Conservation (phyloP, 1,284 basidiomycete genomes). For the Trichosporon faecale region DNA sequence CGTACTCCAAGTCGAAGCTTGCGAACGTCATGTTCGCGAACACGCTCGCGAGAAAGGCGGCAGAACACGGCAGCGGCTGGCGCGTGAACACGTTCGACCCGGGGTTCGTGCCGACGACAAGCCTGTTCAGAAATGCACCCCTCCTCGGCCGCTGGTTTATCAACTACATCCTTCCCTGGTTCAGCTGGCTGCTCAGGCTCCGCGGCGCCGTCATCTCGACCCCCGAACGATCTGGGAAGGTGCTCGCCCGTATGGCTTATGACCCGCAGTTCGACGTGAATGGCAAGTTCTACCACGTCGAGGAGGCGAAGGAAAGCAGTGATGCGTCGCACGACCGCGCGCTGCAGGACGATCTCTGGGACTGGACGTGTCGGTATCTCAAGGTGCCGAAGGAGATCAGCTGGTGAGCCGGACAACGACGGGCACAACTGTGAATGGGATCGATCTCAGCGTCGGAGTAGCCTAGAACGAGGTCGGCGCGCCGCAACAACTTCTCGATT, state of each 20-base stretch:
- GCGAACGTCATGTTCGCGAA: conserved; percentile 27
- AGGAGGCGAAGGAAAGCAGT: conserved; percentile 18
- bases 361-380: conserved; percentile 22
- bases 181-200: neutral
- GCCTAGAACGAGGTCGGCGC: too few relatives aligned
- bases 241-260: conserved; percentile 18
- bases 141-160: neutral
- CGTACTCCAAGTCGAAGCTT: conserved; percentile 19
- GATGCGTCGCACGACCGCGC: conserved; percentile 17
- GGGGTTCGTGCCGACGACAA: conserved; percentile 25
- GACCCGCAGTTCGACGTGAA: conserved; percentile 13
- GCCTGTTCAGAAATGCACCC: neutral
- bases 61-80: conserved; percentile 19
- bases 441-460: too few relatives aligned
- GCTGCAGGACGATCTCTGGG: conserved; percentile 30
- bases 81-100: conserved; percentile 25
- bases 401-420: neutral
- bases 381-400: conserved; percentile 3
- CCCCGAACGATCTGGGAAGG: neutral
- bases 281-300: conserved; percentile 24
- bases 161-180: conserved; percentile 1
- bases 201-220: conserved; percentile 2
- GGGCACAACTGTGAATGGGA: too few relatives aligned
- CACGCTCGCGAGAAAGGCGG: conserved; percentile 17
- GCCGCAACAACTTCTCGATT: too few relatives aligned